Percentiles rank a stretch among this genome's conserved stretches.
Conservation (phyloP, 2,329 filamentous ascomycete species). For the Ophiosphaerella korrae region DNA sequence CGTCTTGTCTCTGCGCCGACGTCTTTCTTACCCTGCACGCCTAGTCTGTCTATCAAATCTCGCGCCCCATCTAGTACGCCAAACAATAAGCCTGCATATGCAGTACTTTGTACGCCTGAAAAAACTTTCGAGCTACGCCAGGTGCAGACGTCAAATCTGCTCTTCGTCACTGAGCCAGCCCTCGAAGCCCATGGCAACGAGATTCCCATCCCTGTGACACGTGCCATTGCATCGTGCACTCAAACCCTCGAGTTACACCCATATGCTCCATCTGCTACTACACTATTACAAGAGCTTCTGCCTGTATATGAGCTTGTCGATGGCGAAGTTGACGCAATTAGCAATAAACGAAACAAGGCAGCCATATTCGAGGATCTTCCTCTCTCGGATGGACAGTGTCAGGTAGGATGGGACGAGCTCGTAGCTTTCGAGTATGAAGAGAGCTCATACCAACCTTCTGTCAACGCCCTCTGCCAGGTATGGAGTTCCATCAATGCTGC, state of each 20-base stretch:
- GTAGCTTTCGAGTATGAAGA: slow-evolving; percentile 58
- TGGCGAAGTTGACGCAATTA: slow-evolving; percentile 30
- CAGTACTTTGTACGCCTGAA: slow-evolving; percentile 64
- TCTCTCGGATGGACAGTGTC: slow-evolving; percentile 58
- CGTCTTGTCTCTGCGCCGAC: slow-evolving; percentile 19
- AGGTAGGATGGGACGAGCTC: slow-evolving; percentile 56
- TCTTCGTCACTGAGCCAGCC: slow-evolving; percentile 58
- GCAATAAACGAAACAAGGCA: slow-evolving; percentile 42
- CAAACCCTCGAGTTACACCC: slow-evolving; percentile 52
- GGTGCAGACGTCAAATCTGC: slow-evolving; percentile 68
- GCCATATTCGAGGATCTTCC: slow-evolving; percentile 57
- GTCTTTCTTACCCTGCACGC: slow-evolving; percentile 28
- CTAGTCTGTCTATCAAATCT: slow-evolving; percentile 47
- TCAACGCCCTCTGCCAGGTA: slow-evolving; percentile 52
- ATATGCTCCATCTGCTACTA: slow-evolving; percentile 40
- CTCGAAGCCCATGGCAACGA: slow-evolving; percentile 46
- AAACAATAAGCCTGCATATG: slow-evolving; percentile 49
- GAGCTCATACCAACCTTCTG: slow-evolving; percentile 54
- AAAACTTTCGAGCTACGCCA: slow-evolving; percentile 66
- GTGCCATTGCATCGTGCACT: slow-evolving; percentile 52
- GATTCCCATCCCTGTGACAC: slow-evolving; percentile 39
- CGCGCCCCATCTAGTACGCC: slow-evolving; percentile 22
- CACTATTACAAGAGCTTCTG: slow-evolving; percentile 45
- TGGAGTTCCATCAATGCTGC: slow-evolving; percentile 55
- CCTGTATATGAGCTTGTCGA: slow-evolving; percentile 46